Conservation (phyloP, 2,329 filamentous ascomycete species). For the Diaporthe longicolla region DNA sequence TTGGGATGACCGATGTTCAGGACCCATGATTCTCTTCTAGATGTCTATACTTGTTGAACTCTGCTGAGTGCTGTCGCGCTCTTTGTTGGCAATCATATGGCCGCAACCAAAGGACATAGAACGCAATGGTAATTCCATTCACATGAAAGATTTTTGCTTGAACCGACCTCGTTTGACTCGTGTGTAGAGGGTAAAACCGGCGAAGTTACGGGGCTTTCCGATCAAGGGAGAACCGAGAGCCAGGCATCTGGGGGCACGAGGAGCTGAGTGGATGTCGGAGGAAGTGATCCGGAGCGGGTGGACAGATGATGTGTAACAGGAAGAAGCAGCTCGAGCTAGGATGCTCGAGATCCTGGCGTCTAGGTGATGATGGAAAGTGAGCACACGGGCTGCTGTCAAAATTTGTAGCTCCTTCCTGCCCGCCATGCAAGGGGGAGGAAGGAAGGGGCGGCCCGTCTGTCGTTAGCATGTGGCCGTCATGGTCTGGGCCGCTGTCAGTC, state of each 20-base stretch:
- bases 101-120: neutral
- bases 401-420: conserved; percentile 20
- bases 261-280: neutral
- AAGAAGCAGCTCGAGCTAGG: neutral
- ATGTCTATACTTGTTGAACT: neutral
- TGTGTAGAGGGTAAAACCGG: neutral
- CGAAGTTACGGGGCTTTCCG: neutral
- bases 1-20: neutral
- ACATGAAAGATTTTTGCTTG: neutral
- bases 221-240: neutral
- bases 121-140: neutral
- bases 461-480: conserved; percentile 12
- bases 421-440: conserved; percentile 17
- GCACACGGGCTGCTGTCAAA: neutral
- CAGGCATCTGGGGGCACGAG: neutral
- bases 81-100: conserved; percentile 9
- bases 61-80: conserved; percentile 1
- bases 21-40: neutral
- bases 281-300: neutral
- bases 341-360: neutral
- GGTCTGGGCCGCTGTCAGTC: conserved; percentile 2
- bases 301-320: neutral
- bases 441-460: conserved; percentile 25
- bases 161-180: conserved; percentile 7
- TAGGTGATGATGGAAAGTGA: neutral